Percentiles rank a stretch among this genome's conserved stretches.
These are phyloP conservation scores for Bryopsis sp. DNA, from an alignment of 139 green algal species.

Conservation along the genomic window DNA sequence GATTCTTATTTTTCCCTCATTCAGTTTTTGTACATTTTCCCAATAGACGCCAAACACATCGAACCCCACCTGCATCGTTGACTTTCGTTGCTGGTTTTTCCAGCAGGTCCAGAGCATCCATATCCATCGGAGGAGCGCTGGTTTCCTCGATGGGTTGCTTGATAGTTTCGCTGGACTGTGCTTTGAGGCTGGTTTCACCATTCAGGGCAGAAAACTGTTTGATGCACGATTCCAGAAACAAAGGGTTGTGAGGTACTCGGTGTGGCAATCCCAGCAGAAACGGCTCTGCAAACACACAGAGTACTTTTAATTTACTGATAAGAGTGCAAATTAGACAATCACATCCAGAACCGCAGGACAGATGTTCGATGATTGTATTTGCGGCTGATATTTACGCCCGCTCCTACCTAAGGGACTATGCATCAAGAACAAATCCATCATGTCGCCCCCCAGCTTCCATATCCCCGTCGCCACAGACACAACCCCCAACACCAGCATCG, in stretches of 20 bases:
- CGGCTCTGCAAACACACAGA: slow-evolving; percentile 11
- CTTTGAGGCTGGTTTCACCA: not conserved
- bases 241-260: not conserved
- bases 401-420: slow-evolving; percentile 5
- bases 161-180: not conserved
- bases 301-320: not conserved
- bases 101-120: not conserved
- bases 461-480: slow-evolving; percentile 1
- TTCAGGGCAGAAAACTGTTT: not conserved
- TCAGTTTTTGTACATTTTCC: not conserved
- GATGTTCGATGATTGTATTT: not conserved
- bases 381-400: not conserved
- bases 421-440: slow-evolving; percentile 7
- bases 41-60: not conserved
- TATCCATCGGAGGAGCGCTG: not conserved
- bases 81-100: not conserved
- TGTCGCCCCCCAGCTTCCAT: not conserved
- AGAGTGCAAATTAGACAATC: not conserved
- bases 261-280: slow-evolving; percentile 9
- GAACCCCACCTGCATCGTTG: not conserved
- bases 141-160: not conserved
- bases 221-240: slow-evolving; percentile 9
- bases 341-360: not conserved
- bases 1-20: too few species aligned
- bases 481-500: slow-evolving; percentile 5